These are phyloP conservation scores for Astrocystis sublimbata DNA, from an alignment of 495 filamentous ascomycete species.

Conservation along the genomic window DNA sequence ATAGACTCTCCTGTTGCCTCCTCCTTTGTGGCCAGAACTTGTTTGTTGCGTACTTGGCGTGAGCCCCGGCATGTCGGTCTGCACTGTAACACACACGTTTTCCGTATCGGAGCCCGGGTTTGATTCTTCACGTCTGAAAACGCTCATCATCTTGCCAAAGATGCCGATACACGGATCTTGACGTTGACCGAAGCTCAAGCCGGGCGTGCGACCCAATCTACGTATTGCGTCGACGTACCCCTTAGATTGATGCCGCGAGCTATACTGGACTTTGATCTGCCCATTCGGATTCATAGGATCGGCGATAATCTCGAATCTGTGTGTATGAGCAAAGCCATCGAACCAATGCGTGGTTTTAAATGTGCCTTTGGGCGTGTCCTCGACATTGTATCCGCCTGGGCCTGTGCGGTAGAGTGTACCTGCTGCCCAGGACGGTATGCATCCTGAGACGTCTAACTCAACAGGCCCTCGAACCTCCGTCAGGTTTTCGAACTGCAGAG, in stretches of 20 bases:
- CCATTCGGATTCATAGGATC: conserved; percentile 26
- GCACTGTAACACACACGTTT: conserved; percentile 65
- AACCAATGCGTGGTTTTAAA: conserved; percentile 72
- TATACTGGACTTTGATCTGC: conserved; percentile 60
- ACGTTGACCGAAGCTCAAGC: conserved; percentile 62
- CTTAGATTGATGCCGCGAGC: conserved; percentile 66
- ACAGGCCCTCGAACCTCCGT: conserved; percentile 48
- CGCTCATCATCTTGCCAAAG: conserved; percentile 65
- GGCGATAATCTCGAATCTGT: conserved; percentile 66
- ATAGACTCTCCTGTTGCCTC: conserved; percentile 54
- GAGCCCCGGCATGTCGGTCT: conserved; percentile 57
- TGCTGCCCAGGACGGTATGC: conserved; percentile 46
- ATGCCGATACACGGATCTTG: conserved; percentile 67
- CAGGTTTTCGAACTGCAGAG: conserved; percentile 46
- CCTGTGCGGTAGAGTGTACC: conserved; percentile 75
- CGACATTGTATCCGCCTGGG: conserved; percentile 60
- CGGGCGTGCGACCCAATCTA: conserved; percentile 47
- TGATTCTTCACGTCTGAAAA: conserved; percentile 39
- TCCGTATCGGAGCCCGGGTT: conserved; percentile 27
- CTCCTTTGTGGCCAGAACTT: conserved; percentile 27
- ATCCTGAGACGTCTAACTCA: conserved; percentile 39
- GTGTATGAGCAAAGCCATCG: conserved; percentile 73
- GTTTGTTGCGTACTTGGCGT: conserved; percentile 14
- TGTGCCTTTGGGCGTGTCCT: conserved; percentile 55
- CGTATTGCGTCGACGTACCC: conserved; percentile 55